Conservation (phyloP, 2,329 filamentous ascomycete genomes). For the Calonectria fujianensis region DNA sequence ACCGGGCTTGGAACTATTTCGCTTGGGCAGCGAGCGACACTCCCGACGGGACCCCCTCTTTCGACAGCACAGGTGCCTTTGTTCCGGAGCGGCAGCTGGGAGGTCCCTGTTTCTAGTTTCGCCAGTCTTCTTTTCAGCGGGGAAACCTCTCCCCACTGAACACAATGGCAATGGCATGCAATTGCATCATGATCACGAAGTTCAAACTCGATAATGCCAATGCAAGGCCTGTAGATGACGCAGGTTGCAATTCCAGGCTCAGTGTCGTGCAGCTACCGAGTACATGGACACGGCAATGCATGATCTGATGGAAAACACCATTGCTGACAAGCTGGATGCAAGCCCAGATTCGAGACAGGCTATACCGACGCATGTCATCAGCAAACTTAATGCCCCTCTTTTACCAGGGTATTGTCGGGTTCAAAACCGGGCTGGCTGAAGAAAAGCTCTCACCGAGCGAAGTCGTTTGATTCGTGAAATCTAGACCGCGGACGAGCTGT, state of each 20-base stretch:
- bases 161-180: background rate
- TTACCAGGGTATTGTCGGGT: slow-evolving; percentile 27
- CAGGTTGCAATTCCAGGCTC: slow-evolving; percentile 23
- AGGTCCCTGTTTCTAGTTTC: slow-evolving; percentile 47
- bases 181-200: background rate
- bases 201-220: background rate
- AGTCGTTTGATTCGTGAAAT: slow-evolving; percentile 35
- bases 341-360: slow-evolving; percentile 38
- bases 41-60: slow-evolving; percentile 31
- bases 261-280: slow-evolving; percentile 46
- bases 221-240: slow-evolving; percentile 1
- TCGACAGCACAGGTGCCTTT: slow-evolving; percentile 15
- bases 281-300: slow-evolving; percentile 44
- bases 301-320: slow-evolving; percentile 47
- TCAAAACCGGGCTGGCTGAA: slow-evolving; percentile 34
- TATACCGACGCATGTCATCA: slow-evolving; percentile 40
- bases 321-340: slow-evolving; percentile 40
- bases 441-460: slow-evolving; percentile 35
- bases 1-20: slow-evolving; percentile 40
- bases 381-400: slow-evolving; percentile 35
- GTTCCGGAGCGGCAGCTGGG: slow-evolving; percentile 39
- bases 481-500: slow-evolving; percentile 41
- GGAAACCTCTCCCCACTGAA: background rate
- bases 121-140: slow-evolving; percentile 25
- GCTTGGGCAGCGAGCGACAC: slow-evolving; percentile 26